Evolutionary conservation across 768 basidiomycete genomes (phyloP).

Genomic region (Lyophyllum decastes): DNA sequence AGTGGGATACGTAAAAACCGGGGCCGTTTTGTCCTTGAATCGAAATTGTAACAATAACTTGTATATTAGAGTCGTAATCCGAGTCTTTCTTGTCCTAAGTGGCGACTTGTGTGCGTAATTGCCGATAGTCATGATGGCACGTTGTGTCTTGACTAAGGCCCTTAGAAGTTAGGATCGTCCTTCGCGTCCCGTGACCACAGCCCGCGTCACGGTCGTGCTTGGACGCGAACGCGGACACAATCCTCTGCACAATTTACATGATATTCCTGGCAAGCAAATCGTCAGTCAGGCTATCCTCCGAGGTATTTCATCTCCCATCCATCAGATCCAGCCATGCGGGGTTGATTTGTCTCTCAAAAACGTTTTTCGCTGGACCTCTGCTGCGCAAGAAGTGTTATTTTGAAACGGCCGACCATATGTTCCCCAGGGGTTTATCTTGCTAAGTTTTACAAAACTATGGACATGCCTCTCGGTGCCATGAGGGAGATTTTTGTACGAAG

Average conservation of each 20-base stretch:
- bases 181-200: too few species aligned
- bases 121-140: too few species aligned
- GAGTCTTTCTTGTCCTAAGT: background rate
- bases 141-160: too few species aligned
- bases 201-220: too few species aligned
- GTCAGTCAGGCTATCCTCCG: background rate
- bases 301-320: background rate
- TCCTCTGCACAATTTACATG: too few species aligned
- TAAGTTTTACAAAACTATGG: background rate
- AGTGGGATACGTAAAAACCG: constrained; percentile 29
- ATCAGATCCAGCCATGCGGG: background rate
- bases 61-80: background rate
- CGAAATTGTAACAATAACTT: background rate
- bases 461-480: background rate
- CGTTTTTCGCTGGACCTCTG: background rate
- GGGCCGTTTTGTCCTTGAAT: background rate
- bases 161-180: too few species aligned
- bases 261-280: background rate
- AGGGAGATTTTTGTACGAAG: background rate
- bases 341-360: background rate
- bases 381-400: background rate
- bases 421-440: background rate
- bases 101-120: background rate
- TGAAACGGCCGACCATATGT: background rate
- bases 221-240: too few species aligned